A percentile compares a stretch with the other conserved stretches of the same genome.
Conservation (phyloP, 2,329 filamentous ascomycete species). For the Microcyclospora tardicrescens region DNA sequence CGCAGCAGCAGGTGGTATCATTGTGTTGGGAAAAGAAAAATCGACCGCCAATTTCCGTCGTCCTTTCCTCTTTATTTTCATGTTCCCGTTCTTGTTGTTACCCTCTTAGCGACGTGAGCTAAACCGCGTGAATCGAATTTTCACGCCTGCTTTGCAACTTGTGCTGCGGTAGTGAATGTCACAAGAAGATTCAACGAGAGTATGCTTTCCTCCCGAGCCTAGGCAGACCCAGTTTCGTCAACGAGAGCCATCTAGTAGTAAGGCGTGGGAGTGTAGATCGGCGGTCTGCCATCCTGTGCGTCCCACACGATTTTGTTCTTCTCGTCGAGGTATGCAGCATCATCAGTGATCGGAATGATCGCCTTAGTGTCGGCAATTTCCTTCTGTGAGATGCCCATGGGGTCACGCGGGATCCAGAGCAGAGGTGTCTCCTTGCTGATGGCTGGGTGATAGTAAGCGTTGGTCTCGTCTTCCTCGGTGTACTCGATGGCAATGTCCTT, state of each 20-base stretch:
- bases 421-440: slow-evolving; percentile 50
- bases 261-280: slow-evolving; percentile 46
- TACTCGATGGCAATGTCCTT: slow-evolving; percentile 47
- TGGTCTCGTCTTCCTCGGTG: slow-evolving; percentile 44
- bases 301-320: slow-evolving; percentile 55
- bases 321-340: slow-evolving; percentile 56
- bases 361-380: slow-evolving; percentile 60
- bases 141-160: too few species aligned
- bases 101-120: too few species aligned
- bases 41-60: too few species aligned
- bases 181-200: too few species aligned
- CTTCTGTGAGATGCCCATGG: slow-evolving; percentile 60
- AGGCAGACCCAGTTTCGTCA: too few species aligned
- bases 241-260: slow-evolving; percentile 29
- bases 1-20: too few species aligned
- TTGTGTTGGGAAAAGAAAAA: too few species aligned
- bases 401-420: slow-evolving; percentile 76
- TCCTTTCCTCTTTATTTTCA: too few species aligned
- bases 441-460: slow-evolving; percentile 64
- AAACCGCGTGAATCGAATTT: too few species aligned
- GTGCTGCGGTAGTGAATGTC: too few species aligned
- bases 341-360: slow-evolving; percentile 68
- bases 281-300: slow-evolving; percentile 41
- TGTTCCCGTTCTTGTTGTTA: too few species aligned
- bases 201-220: too few species aligned